Percentiles rank a stretch among this genome's conserved stretches.
These are phyloP conservation scores for Colletotrichum somersetense DNA, from an alignment of 2,329 filamentous ascomycete species.

Conservation along the genomic window DNA sequence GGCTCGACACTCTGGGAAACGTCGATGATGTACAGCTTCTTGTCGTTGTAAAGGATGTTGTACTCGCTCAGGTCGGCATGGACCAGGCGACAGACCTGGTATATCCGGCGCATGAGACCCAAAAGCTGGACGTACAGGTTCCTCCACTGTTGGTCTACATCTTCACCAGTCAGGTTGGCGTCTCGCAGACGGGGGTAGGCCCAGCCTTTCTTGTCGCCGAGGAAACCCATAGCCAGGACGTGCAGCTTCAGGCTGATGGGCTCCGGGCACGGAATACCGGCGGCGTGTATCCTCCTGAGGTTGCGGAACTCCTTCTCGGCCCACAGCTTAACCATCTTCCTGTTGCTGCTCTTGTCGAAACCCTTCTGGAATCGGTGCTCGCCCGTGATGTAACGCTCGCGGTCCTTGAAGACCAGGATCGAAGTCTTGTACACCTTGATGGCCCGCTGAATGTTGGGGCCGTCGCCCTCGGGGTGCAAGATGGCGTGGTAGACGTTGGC, in stretches of 20 bases:
- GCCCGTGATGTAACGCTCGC: constrained; percentile 94
- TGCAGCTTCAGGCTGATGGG: constrained; percentile 92
- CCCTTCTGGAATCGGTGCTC: constrained; percentile 93
- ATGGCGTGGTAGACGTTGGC: constrained; percentile 97
- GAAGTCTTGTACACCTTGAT: constrained; percentile 99
- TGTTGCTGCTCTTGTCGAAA: constrained; percentile 93
- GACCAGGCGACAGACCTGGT: constrained; percentile 90
- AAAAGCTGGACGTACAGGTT: constrained; percentile 85
- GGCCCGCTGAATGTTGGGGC: constrained; percentile 77
- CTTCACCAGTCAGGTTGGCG: constrained; percentile 77
- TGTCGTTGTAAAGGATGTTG: constrained; percentile 91
- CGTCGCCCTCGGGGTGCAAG: constrained; percentile 68
- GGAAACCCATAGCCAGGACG: constrained; percentile 93
- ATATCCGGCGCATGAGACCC: constrained; percentile 91
- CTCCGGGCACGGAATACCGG: constrained; percentile 91
- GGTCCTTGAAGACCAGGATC: constrained; percentile 97
- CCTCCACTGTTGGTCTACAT: constrained; percentile 79
- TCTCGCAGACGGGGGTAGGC: constrained; percentile 91
- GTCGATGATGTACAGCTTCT: constrained; percentile 91
- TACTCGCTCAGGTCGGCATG: constrained; percentile 99
- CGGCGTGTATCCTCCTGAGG: constrained; percentile 83
- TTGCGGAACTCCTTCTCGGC: constrained; percentile 99
- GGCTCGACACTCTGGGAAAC: constrained; percentile 98
- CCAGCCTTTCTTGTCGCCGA: constrained; percentile 88
- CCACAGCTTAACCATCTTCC: constrained; percentile 98